A percentile compares a stretch with the other conserved stretches of the same genome.
phyloP scores from a whole-genome alignment of 441 rosid species.

The Monsonia emarginata region DNA sequence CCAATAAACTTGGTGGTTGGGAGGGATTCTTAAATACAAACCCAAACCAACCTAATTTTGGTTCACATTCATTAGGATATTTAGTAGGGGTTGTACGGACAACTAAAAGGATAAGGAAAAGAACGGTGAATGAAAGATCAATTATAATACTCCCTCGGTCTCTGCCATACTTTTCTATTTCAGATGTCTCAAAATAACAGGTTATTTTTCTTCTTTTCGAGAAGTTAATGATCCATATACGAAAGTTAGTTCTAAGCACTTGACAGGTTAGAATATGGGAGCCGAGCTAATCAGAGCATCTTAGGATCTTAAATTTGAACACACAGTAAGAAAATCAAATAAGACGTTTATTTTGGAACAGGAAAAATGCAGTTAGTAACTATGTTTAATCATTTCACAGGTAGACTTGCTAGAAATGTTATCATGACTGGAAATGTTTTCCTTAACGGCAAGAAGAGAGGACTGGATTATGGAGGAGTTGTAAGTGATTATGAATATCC shows the following conservation, averaged over 20 bases:
- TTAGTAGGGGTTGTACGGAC: background rate
- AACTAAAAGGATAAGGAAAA: background rate
- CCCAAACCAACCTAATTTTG: background rate
- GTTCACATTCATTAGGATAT: background rate
- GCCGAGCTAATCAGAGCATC: too few relatives aligned
- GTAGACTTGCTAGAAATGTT: conserved; percentile 56
- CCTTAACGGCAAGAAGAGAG: conserved; percentile 58
- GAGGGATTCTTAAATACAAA: background rate
- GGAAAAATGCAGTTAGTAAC: background rate
- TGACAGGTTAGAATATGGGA: too few relatives aligned
- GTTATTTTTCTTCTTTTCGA: too few relatives aligned
- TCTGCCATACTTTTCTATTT: too few relatives aligned
- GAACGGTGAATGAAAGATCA: too few relatives aligned
- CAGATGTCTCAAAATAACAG: background rate
- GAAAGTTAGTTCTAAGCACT: too few relatives aligned
- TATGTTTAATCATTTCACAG: conserved; percentile 27
- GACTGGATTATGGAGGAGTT: conserved; percentile 32
- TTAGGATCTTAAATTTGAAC: too few relatives aligned
- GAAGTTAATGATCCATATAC: too few relatives aligned
- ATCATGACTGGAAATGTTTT: conserved; percentile 62
- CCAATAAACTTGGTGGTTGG: background rate
- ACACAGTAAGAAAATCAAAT: too few relatives aligned
- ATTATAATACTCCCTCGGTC: too few relatives aligned
- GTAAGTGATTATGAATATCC: conserved; percentile 34
- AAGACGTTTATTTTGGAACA: too few relatives aligned